These are phyloP conservation scores for Harrya chromipes DNA, from an alignment of 768 basidiomycete genomes.

Conservation along the genomic window DNA sequence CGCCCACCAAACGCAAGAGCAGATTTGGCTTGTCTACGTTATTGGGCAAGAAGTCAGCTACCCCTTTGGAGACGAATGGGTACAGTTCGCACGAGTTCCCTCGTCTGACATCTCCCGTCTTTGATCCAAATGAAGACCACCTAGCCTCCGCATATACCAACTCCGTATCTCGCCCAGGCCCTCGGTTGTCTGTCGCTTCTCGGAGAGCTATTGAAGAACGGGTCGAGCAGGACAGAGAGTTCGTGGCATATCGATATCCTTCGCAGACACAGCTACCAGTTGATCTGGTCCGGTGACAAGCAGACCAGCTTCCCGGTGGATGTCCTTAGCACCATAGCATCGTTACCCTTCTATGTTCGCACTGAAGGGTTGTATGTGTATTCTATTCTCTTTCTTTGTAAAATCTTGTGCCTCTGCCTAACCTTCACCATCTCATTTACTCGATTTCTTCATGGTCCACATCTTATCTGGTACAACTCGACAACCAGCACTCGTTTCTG, in stretches of 20 bases:
- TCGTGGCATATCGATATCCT: slow-evolving; percentile 86
- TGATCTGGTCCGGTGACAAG: slow-evolving; percentile 51
- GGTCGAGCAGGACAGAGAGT: slow-evolving; percentile 82
- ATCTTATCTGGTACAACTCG: slow-evolving; percentile 15
- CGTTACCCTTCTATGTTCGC: slow-evolving; percentile 2
- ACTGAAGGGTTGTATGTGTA: slow-evolving; percentile 6
- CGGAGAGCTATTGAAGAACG: slow-evolving; percentile 73
- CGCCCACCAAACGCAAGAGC: slow-evolving; percentile 62
- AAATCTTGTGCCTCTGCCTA: slow-evolving; percentile 14
- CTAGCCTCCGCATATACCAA: slow-evolving; percentile 45
- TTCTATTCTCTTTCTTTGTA: slow-evolving; percentile 14
- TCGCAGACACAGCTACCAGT: slow-evolving; percentile 64
- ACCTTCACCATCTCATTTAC: slow-evolving; percentile 20
- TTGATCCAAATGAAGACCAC: slow-evolving; percentile 49
- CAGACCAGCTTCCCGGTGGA: background rate
- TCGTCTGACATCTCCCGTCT: slow-evolving; percentile 40
- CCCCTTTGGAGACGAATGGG: slow-evolving; percentile 29
- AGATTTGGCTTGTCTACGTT: slow-evolving; percentile 67
- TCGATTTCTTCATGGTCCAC: slow-evolving; percentile 11
- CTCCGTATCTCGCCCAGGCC: slow-evolving; percentile 46
- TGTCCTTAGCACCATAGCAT: slow-evolving; percentile 4
- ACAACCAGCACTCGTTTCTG: slow-evolving; percentile 23
- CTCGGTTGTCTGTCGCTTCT: slow-evolving; percentile 62
- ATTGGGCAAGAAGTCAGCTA: slow-evolving; percentile 53
- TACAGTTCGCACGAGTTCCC: slow-evolving; percentile 46